Base-by-base conservation (phyloP, 2,329 filamentous ascomycete species). In the Aspergillus fructus region DNA sequence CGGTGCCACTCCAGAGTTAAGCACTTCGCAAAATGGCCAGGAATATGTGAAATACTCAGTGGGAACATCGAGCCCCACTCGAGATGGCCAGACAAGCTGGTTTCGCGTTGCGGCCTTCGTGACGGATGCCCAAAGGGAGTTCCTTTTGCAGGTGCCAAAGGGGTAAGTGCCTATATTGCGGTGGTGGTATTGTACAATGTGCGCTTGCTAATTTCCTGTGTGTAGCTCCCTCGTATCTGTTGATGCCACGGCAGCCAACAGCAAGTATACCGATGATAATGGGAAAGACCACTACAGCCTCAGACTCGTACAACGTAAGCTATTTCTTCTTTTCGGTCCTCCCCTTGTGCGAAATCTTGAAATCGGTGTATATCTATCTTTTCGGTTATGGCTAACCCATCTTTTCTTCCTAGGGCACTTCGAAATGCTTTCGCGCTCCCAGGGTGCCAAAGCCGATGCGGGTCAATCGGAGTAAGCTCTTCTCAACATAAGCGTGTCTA, bases 21-120 rank as follows among this genome's bases (percentile, higher is more conserved):
- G 83, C 39, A 75, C 85, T 58, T 90, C 89, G 48, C 83, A 84
- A 68, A 87, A 79, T 52, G 91, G 91, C 58, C 83, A 82, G 62
- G 89, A 96, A 62, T 69, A 96, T 58, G 72, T 97, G 69, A 85
- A 84, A 67, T 97, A 96, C 74, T 79, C 86, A 4, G 79, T 99
- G 61, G 93, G 85, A 51, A 89, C 86, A 68, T 87, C 79, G 74
- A 74, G 73, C 59, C 91, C 91, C 13, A 77, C 81, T 60, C 79
- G 78, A 63, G 89, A 93, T 15, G 89, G 90, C 76, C 82, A 85
- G 71, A 90, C 89, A 30, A 94, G 88, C 81, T 97, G 90, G 89
- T 97, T 96, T 83, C 83, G 82, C 57, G 81, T 97, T 55, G 81
- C 86, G 34, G 86, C 82, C 78, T 97, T 97, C 73, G 66, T 78